Percentiles rank a stretch among this genome's conserved stretches.
phyloP scores from a whole-genome alignment of 2,329 filamentous ascomycete genomes.

The Trichoderma atrobrunneum region DNA sequence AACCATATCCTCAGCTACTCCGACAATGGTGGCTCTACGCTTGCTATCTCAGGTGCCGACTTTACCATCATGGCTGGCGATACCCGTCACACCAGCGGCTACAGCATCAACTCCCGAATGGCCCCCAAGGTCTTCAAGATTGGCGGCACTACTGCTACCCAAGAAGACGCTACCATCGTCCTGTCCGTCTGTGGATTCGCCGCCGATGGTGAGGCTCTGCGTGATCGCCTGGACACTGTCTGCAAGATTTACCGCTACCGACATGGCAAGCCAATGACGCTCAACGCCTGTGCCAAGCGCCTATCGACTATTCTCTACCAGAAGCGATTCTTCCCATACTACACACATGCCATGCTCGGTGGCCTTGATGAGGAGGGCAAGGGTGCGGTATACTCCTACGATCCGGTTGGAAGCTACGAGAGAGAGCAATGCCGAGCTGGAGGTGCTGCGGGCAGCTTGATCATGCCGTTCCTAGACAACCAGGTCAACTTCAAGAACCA shows the following conservation, averaged over 20 bases:
- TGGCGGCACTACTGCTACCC: slow-evolving; percentile 81
- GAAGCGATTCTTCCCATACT: slow-evolving; percentile 99
- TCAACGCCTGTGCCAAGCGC: slow-evolving; percentile 91
- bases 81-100: slow-evolving; percentile 91
- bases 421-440: slow-evolving; percentile 92
- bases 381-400: slow-evolving; percentile 94
- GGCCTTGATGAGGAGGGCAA: slow-evolving; percentile 92
- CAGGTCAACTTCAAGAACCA: slow-evolving; percentile 99
- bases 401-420: slow-evolving; percentile 97
- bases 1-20: slow-evolving; percentile 66
- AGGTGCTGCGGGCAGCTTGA: slow-evolving; percentile 86
- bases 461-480: slow-evolving; percentile 99
- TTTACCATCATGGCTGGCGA: slow-evolving; percentile 97
- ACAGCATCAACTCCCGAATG: slow-evolving; percentile 98
- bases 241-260: slow-evolving; percentile 99
- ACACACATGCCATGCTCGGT: slow-evolving; percentile 89
- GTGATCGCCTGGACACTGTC: slow-evolving; percentile 88
- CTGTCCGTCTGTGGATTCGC: slow-evolving; percentile 95
- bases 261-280: slow-evolving; percentile 92
- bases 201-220: slow-evolving; percentile 88
- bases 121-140: slow-evolving; percentile 97
- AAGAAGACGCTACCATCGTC: slow-evolving; percentile 81
- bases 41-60: slow-evolving; percentile 89
- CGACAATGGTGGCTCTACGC: slow-evolving; percentile 94
- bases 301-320: slow-evolving; percentile 93